Percentiles rank a stretch among this genome's conserved stretches.
Conservation (phyloP, 176 grass and related monocot species). For the Rhynchospora breviuscula region DNA sequence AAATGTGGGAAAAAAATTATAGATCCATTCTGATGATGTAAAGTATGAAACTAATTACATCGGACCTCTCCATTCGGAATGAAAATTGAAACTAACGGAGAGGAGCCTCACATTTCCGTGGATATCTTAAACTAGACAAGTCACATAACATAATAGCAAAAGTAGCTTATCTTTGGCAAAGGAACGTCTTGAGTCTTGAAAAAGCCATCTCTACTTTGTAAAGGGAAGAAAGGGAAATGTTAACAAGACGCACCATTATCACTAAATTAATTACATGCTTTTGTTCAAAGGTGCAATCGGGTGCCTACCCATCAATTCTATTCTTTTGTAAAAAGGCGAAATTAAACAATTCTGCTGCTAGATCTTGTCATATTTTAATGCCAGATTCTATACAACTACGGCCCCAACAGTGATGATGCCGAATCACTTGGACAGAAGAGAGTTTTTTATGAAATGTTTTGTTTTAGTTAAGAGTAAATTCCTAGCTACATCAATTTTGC, state of each 20-base stretch:
- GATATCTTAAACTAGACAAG: neutral
- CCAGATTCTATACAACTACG: neutral
- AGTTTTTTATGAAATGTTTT: no score
- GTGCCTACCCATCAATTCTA: conserved; percentile 3
- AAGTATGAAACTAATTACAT: no score
- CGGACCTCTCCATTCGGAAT: neutral
- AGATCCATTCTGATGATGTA: no score
- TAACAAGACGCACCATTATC: conserved; percentile 27
- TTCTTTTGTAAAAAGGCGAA: neutral
- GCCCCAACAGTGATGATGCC: neutral
- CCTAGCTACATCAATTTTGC: no score
- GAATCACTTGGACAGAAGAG: neutral
- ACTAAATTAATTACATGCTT: conserved; percentile 7
- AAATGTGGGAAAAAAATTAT: no score
- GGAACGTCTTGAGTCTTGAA: conserved; percentile 24
- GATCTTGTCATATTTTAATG: neutral
- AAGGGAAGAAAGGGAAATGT: conserved; percentile 24
- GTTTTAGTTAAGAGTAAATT: no score
- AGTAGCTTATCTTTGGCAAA: conserved; percentile 23
- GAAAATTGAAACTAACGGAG: neutral
- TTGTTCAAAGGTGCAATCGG: neutral
- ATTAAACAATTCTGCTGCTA: neutral
- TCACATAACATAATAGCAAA: neutral
- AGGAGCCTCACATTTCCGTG: neutral
- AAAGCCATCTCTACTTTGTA: conserved; percentile 26